These are phyloP conservation scores for Colletotrichum lentis DNA, from an alignment of 2,329 filamentous ascomycete species.

Conservation along the genomic window DNA sequence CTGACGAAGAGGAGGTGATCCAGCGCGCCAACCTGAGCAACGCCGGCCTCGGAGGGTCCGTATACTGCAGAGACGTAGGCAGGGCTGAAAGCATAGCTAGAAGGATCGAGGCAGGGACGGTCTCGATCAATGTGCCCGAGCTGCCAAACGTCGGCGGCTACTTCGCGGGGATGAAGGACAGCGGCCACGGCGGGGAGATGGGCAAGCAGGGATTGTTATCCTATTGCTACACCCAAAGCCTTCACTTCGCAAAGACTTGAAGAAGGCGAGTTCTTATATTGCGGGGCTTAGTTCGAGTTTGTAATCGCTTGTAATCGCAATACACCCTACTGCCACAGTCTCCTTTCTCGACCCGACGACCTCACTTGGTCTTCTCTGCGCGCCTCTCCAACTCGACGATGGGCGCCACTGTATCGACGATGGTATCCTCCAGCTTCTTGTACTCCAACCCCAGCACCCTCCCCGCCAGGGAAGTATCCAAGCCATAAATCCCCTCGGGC, in stretches of 20 bases:
- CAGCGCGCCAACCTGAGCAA: conserved; percentile 61
- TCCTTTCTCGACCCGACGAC: too few species aligned
- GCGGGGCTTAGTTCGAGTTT: too few species aligned
- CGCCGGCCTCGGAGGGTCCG: conserved; percentile 64
- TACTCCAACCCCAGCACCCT: conserved; percentile 40
- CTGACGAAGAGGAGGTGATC: conserved; percentile 67
- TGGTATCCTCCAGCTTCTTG: conserved; percentile 37
- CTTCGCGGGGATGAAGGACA: conserved; percentile 47
- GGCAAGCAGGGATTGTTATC: conserved; percentile 47
- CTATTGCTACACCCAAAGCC: conserved; percentile 46
- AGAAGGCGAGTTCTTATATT: neutral
- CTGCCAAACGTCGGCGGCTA: conserved; percentile 45
- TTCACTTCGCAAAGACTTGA: conserved; percentile 45
- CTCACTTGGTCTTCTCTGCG: neutral
- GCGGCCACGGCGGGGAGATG: conserved; percentile 47
- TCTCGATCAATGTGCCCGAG: conserved; percentile 64
- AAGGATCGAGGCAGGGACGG: conserved; percentile 63
- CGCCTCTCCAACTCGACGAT: conserved; percentile 39
- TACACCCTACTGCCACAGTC: neutral
- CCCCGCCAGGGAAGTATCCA: conserved; percentile 37
- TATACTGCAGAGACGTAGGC: conserved; percentile 63
- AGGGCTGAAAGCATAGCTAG: conserved; percentile 61
- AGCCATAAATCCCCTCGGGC: conserved; percentile 38
- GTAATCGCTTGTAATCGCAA: neutral
- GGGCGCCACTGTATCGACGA: conserved; percentile 40